Conservation (phyloP, 2,329 filamentous ascomycete species). For the Penicillium thymicola region DNA sequence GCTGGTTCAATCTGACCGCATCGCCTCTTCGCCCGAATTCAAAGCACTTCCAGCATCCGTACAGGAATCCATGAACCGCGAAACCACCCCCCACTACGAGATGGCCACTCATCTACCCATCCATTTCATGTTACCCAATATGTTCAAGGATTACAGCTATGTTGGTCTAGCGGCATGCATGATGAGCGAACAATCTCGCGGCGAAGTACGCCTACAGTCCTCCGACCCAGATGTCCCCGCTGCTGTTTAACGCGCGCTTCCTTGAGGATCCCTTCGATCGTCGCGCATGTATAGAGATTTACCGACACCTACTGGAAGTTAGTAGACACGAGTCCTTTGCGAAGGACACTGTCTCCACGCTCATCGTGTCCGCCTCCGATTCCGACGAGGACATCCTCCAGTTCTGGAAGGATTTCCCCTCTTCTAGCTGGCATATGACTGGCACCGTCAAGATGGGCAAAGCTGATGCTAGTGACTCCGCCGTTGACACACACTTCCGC, state of each 20-base stretch:
- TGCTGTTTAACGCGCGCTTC: conserved; percentile 54
- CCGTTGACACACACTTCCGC: conserved; percentile 47
- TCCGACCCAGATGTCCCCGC: conserved; percentile 50
- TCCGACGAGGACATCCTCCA: conserved; percentile 54
- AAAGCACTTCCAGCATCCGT: conserved; percentile 45
- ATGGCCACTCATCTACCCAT: conserved; percentile 48
- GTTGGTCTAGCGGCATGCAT: conserved; percentile 47
- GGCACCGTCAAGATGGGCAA: conserved; percentile 59
- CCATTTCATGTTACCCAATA: conserved; percentile 42
- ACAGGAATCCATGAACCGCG: conserved; percentile 46
- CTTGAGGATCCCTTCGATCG: conserved; percentile 55
- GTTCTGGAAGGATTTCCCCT: conserved; percentile 45
- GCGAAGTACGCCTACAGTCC: conserved; percentile 53
- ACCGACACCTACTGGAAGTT: conserved; percentile 45
- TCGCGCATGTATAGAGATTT: conserved; percentile 48
- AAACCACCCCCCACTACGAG: conserved; percentile 58
- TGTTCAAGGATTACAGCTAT: conserved; percentile 42
- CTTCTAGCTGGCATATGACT: conserved; percentile 55
- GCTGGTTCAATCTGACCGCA: conserved; percentile 42
- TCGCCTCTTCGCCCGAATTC: conserved; percentile 49
- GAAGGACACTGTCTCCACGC: conserved; percentile 43
- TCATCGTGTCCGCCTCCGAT: conserved; percentile 47
- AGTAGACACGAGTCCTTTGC: conserved; percentile 45
- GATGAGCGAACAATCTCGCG: conserved; percentile 54
- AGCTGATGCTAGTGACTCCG: conserved; percentile 41